Percentiles rank a stretch among this genome's conserved stretches.
Evolutionary conservation across 192 early-diverging fungal genomes (phyloP).

Genomic region (Glomus cerebriforme): DNA sequence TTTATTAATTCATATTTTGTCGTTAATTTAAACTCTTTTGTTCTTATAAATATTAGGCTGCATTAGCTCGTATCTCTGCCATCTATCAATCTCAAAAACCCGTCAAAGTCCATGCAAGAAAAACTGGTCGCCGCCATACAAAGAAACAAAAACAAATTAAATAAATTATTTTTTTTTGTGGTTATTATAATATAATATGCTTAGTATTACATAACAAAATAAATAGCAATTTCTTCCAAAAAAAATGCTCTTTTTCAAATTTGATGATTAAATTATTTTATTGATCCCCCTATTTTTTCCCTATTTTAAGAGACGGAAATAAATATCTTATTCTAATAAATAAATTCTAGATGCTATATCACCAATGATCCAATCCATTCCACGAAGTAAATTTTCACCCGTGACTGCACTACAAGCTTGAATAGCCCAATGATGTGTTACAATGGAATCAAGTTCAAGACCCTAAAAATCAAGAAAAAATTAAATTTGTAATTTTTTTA

Average conservation of each 20-base stretch:
- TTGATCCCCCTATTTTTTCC: too few species aligned
- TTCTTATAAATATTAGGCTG: constrained; percentile 49
- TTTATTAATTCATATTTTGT: not conserved
- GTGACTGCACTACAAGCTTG: constrained; percentile 88
- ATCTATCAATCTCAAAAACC: constrained; percentile 66
- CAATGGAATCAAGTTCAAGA: constrained; percentile 69
- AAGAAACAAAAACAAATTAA: constrained; percentile 15
- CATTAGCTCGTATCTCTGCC: constrained; percentile 71
- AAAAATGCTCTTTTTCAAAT: too few species aligned
- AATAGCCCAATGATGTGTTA: constrained; percentile 94
- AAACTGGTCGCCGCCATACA: constrained; percentile 42
- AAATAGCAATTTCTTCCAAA: too few species aligned
- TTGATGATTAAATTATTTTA: too few species aligned
- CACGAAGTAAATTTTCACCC: constrained; percentile 80
- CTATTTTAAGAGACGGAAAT: too few species aligned
- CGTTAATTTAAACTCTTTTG: too few species aligned
- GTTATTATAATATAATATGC: too few species aligned
- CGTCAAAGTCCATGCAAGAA: constrained; percentile 58
- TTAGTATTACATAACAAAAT: too few species aligned
- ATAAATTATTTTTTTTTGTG: too few species aligned
- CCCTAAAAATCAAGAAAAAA: constrained; percentile 40
- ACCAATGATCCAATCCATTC: constrained; percentile 91
- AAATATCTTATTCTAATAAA: constrained; percentile 68
- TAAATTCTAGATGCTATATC: constrained; percentile 92
- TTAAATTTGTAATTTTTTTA: constrained; percentile 15